Evolutionary conservation across 148 eudicot genomes (phyloP).

Genomic region (Chenopodium suecicum): DNA sequence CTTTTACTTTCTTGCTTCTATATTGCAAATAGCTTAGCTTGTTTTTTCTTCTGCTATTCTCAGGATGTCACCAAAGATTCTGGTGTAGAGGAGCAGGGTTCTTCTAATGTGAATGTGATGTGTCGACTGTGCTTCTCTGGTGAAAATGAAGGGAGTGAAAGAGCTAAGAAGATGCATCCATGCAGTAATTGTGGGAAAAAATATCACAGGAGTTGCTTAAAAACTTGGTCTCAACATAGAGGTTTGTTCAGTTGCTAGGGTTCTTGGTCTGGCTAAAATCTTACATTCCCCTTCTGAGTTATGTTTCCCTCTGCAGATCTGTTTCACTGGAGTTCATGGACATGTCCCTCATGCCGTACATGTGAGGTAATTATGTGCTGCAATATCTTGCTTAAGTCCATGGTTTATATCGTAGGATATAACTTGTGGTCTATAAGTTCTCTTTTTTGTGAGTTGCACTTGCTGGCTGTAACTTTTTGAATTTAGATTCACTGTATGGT

Average conservation of each 20-base stretch:
- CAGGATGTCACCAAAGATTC: slow-evolving; percentile 59
- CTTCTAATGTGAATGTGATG: slow-evolving; percentile 63
- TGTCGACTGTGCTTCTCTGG: slow-evolving; percentile 91
- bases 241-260: slow-evolving; percentile 38
- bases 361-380: slow-evolving; percentile 65
- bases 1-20: not conserved
- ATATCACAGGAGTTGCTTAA: slow-evolving; percentile 88
- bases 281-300: slow-evolving; percentile 5
- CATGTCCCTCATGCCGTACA: slow-evolving; percentile 88
- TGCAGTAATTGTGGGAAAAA: slow-evolving; percentile 88
- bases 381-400: not conserved
- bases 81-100: slow-evolving; percentile 64
- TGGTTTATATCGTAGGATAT: not conserved
- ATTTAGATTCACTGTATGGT: not conserved
- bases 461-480: not conserved
- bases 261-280: slow-evolving; percentile 4
- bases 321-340: slow-evolving; percentile 98
- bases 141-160: slow-evolving; percentile 84
- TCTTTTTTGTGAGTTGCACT: not conserved
- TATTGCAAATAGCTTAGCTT: not conserved
- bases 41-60: not conserved
- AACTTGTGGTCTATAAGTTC: not conserved
- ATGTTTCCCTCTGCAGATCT: slow-evolving; percentile 51
- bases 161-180: slow-evolving; percentile 84
- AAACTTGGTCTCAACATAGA: slow-evolving; percentile 86